Evolutionary conservation across 495 filamentous ascomycete species (phyloP), one percentile per base, ranked within the genome.

Genomic region (Penicillium cataractarum): DNA sequence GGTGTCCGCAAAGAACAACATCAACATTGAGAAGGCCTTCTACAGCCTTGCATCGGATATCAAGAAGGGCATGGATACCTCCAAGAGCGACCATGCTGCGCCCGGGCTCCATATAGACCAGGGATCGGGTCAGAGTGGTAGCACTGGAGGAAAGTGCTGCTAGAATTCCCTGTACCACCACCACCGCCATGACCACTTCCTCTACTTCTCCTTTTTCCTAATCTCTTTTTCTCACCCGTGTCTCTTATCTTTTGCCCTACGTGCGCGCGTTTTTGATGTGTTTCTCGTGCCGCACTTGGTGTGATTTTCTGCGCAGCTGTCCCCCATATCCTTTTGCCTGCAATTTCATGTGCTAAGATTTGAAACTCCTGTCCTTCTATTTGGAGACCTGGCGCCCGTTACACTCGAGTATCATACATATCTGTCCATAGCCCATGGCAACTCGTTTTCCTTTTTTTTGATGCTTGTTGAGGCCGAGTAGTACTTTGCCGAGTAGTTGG

Each of bases 1-100:
- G 74, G 95, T 99, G 48, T 96, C 92, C 22, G 95, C 95, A 57
- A 98, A 98, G 83, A 92, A 90, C 80, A 98, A 98, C 79, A 97
- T 96, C 87, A 99, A 98, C 79, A 94, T 99, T 66, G 95, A 99
- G 78, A 93, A 98, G 83, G 95, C 95, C 3, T 99, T 99, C 76
- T 98, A 94, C 77, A 92, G 83, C 76, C 88, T 99, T 61, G 95
- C 95, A 19, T 85, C 90, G 55, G 96, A 97, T 75, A 99, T 99
- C 81, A 99, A 99, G 87, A 97, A 97, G 82, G 79, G 78, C 59
- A 82, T 82, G 79, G 79, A 82, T 56, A 97, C 89, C 40, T 87
- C 89, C 60, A 92, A 93, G 80, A 85, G 86, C 37, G 91, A 96
- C 62, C 86, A 87, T 61, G 75, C 83, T n/a, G 80, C 83, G 21